Evolutionary conservation across 495 filamentous ascomycete genomes (phyloP).

Genomic region (Delitschia confertaspora): DNA sequence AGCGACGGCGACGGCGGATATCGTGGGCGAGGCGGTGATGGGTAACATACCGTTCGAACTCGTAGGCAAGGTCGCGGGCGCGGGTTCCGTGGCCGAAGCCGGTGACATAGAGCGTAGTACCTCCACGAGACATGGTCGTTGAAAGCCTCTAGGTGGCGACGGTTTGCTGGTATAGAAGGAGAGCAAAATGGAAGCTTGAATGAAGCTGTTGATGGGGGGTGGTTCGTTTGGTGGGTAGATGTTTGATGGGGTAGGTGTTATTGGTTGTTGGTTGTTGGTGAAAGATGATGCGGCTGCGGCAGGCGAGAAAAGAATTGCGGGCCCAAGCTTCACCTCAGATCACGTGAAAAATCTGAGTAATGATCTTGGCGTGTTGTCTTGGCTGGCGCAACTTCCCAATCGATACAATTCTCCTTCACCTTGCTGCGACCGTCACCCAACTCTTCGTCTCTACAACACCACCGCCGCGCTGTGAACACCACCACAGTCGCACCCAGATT

Average conservation of each 20-base stretch:
- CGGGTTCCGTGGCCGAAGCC: constrained; percentile 99
- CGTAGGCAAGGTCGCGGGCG: constrained; percentile 99
- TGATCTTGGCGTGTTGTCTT: too few relatives aligned
- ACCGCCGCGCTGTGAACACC: neutral
- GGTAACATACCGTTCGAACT: constrained; percentile 97
- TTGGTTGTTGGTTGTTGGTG: too few relatives aligned
- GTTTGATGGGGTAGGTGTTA: too few relatives aligned
- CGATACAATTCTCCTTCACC: too few relatives aligned
- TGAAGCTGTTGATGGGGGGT: constrained; percentile 1
- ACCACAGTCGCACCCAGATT: too few relatives aligned
- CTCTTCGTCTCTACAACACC: neutral
- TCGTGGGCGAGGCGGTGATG: constrained; percentile 25
- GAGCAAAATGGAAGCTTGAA: neutral
- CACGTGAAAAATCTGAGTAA: too few relatives aligned
- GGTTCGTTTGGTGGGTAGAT: too few relatives aligned
- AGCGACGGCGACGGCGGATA: constrained; percentile 26
- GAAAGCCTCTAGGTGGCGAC: neutral
- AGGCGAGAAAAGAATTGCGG: too few relatives aligned
- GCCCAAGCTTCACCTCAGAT: too few relatives aligned
- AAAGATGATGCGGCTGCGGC: too few relatives aligned
- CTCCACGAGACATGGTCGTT: constrained; percentile 77
- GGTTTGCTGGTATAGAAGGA: neutral
- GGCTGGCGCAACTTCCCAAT: too few relatives aligned
- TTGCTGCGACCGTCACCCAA: neutral
- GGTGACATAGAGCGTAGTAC: constrained; percentile 91